Evolutionary conservation across 192 early-diverging fungal genomes (phyloP).

Genomic region (Mortierella antarctica): DNA sequence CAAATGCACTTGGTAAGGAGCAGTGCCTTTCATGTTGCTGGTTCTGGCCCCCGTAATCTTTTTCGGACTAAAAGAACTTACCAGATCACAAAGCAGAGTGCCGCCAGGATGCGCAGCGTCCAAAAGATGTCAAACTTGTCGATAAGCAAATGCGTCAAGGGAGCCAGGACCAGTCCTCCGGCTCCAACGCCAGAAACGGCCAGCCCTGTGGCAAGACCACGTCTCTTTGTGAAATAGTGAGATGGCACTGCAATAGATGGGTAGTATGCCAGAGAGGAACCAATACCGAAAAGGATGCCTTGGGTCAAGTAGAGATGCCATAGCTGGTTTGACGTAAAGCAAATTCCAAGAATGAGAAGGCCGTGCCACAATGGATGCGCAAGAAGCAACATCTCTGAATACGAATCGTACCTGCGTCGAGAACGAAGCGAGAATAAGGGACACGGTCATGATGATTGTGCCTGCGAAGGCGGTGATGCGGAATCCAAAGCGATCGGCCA

Average conservation of each 20-base stretch:
- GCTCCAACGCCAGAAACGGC: slow-evolving; percentile 75
- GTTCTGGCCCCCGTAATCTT: too few relatives aligned
- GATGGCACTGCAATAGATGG: slow-evolving; percentile 70
- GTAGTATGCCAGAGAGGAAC: slow-evolving; percentile 67
- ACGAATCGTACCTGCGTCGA: slow-evolving; percentile 46
- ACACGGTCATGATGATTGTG: slow-evolving; percentile 49
- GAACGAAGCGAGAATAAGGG: slow-evolving; percentile 60
- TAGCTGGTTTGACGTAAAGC: slow-evolving; percentile 1
- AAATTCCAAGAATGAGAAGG: background rate
- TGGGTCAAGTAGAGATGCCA: slow-evolving; percentile 85
- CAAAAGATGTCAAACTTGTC: slow-evolving; percentile 43
- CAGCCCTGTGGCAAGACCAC: slow-evolving; percentile 74
- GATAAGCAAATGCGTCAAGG: slow-evolving; percentile 54
- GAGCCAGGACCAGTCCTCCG: slow-evolving; percentile 71
- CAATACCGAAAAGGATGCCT: slow-evolving; percentile 74
- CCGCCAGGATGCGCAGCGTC: slow-evolving; percentile 46
- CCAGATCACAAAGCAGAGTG: slow-evolving; percentile 56
- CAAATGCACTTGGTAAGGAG: background rate
- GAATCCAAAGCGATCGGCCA: slow-evolving; percentile 62
- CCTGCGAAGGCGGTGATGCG: slow-evolving; percentile 59
- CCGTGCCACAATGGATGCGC: background rate
- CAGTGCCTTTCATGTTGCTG: too few relatives aligned
- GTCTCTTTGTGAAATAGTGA: slow-evolving; percentile 69
- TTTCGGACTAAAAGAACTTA: background rate
- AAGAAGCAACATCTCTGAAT: background rate